Conservation (phyloP, 768 basidiomycete genomes). For the Cyclocybe cylindracea region DNA sequence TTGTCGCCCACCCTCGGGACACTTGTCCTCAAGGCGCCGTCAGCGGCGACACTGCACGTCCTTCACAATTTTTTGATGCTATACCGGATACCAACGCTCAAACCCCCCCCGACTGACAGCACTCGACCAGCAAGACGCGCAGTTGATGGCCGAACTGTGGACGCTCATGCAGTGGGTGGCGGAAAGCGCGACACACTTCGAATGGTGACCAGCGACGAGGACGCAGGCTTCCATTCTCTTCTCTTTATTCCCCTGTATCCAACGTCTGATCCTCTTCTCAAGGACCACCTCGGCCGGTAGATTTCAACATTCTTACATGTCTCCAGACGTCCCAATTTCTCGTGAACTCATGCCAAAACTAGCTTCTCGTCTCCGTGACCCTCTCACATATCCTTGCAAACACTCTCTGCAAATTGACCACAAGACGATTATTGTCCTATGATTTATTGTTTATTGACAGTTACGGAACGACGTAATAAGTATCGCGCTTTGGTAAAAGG, state of each 20-base stretch:
- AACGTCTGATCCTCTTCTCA: not conserved
- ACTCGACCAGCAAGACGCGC: slow-evolving; percentile 10
- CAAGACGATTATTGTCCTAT: too few relatives aligned
- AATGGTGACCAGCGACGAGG: slow-evolving; percentile 17
- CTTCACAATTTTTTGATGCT: slow-evolving; percentile 10
- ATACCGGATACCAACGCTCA: slow-evolving; percentile 10
- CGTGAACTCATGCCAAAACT: slow-evolving; percentile 20
- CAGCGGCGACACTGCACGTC: slow-evolving; percentile 11
- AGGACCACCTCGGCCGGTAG: slow-evolving; percentile 18
- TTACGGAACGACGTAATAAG: too few relatives aligned
- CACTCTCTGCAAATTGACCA: too few relatives aligned
- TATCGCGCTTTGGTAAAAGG: too few relatives aligned
- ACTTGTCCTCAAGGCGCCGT: slow-evolving; percentile 13
- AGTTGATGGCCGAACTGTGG: slow-evolving; percentile 15
- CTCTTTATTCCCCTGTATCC: not conserved
- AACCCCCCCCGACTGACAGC: slow-evolving; percentile 9
- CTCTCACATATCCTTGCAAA: slow-evolving; percentile 12
- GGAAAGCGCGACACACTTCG: slow-evolving; percentile 8
- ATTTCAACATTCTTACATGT: slow-evolving; percentile 11
- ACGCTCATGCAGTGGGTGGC: slow-evolving; percentile 17
- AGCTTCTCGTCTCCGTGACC: slow-evolving; percentile 14
- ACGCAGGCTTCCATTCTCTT: slow-evolving; percentile 9
- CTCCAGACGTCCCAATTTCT: slow-evolving; percentile 15
- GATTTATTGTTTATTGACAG: too few relatives aligned
- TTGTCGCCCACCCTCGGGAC: slow-evolving; percentile 5